Evolutionary conservation across 2,329 filamentous ascomycete species (phyloP), one percentile per base, ranked within the genome.

Genomic region (Rutstroemia sp.): DNA sequence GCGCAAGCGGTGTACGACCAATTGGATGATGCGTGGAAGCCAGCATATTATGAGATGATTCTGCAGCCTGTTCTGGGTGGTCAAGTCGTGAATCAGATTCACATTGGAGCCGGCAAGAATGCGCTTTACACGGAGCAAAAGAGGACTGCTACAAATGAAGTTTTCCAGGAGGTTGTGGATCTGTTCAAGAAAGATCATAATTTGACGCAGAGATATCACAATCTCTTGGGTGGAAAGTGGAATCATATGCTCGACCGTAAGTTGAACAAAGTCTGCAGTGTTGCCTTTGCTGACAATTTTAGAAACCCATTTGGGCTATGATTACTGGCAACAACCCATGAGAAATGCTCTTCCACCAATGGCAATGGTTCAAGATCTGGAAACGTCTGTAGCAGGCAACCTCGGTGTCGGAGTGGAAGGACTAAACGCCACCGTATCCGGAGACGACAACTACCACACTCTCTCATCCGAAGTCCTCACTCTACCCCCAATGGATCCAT

Each of bases 271-370:
- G 10, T 12, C 10, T 34, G 4, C 10, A 14, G 30, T 14, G 30
- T 14, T 34, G 30, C 30, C 10, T 34, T 5, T 1, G 9, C 30
- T 34, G 10, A 34, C 30, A 14, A 14, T 5, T 34, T 3, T 45
- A 67, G 65, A 80, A 72, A 79, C 77, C 0, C 79, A 81, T 61
- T 69, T 81, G 8, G 78, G 78, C 19, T 81, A 78, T 48, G 72
- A 60, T 21, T 52, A 73, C 48, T 76, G 76, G 84, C 86, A 89
- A 69, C 85, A 88, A 67, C 84, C 86, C 1, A 88, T 88, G 85
- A 75, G 84, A 36, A 86, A 89, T 65, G 78, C 78, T 0, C 76
- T 86, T 1, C 84, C 85, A 0, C 77, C 80, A 7, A 74, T 87
- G 60, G 71, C 76, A 5, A 84, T 80, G 61, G 80, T 85, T 1